These are phyloP conservation scores for Cornus florida DNA, from an alignment of 148 eudicot species.

Conservation along the genomic window DNA sequence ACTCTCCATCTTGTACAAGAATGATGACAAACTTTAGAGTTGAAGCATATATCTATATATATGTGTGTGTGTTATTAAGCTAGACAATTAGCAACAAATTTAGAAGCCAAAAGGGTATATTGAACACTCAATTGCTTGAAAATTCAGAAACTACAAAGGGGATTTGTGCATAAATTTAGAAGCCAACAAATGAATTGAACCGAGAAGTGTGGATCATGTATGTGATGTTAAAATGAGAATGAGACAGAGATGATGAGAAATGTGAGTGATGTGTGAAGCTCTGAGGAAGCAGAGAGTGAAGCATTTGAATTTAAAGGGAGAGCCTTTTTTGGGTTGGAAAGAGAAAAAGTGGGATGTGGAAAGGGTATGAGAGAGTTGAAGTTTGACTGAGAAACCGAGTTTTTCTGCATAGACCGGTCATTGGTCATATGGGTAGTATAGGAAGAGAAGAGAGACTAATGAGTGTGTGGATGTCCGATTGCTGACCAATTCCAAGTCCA, in stretches of 20 bases:
- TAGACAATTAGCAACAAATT: neutral
- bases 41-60: neutral
- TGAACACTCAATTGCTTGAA: neutral
- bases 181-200: neutral
- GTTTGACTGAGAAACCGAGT: constrained; percentile 65
- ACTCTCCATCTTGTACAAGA: constrained; percentile 34
- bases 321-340: neutral
- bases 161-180: neutral
- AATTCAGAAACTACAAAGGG: neutral
- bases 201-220: neutral
- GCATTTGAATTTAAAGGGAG: constrained; percentile 23
- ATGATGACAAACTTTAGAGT: neutral
- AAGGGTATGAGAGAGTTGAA: constrained; percentile 27
- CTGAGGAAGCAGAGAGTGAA: constrained; percentile 16
- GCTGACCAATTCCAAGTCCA: constrained; percentile 31
- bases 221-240: neutral
- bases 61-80: no score
- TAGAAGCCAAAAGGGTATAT: neutral
- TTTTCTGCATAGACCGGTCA: constrained; percentile 44
- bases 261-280: neutral
- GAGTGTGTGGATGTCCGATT: constrained; percentile 7
- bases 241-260: neutral
- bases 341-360: neutral
- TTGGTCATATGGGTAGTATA: constrained; percentile 31
- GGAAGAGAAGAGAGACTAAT: neutral